phyloP scores from a whole-genome alignment of 257 asterid species.

The Solanum chilense region DNA sequence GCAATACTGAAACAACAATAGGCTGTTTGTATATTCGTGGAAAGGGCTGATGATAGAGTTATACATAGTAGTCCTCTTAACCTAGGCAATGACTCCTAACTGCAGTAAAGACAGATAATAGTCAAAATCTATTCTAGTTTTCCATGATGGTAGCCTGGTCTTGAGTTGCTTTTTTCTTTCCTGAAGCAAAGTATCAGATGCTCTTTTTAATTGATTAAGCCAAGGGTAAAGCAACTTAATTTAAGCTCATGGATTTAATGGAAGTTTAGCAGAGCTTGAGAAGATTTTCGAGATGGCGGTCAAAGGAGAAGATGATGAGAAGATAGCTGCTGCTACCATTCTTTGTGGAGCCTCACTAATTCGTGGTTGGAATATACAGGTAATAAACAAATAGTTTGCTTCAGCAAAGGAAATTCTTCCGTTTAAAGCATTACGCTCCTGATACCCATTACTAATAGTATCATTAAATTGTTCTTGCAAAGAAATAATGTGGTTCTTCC shows the following conservation, averaged over 20 bases:
- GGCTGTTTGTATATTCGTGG: background rate
- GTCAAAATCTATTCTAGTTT: background rate
- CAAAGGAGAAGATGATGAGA: conserved; percentile 65
- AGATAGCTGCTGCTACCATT: conserved; percentile 80
- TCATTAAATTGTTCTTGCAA: background rate
- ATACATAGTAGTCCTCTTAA: background rate
- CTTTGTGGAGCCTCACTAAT: conserved; percentile 83
- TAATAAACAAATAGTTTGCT: conserved; percentile 7
- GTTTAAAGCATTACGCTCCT: background rate
- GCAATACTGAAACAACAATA: background rate
- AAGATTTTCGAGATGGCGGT: conserved; percentile 80
- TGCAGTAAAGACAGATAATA: background rate
- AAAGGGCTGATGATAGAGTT: background rate
- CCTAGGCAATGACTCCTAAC: background rate
- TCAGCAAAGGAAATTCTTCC: background rate
- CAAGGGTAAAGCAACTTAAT: conserved; percentile 69
- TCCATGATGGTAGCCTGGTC: conserved; percentile 9
- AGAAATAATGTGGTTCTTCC: background rate
- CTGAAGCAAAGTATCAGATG: conserved; percentile 24
- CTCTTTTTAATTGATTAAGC: conserved; percentile 25
- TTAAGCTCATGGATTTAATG: conserved; percentile 79
- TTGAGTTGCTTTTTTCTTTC: conserved; percentile 14
- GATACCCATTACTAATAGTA: background rate
- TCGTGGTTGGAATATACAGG: conserved; percentile 93
- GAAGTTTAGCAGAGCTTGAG: conserved; percentile 95